Conservation (phyloP, 352 stramenopile genomes). For the Aphanomyces stellatus region DNA sequence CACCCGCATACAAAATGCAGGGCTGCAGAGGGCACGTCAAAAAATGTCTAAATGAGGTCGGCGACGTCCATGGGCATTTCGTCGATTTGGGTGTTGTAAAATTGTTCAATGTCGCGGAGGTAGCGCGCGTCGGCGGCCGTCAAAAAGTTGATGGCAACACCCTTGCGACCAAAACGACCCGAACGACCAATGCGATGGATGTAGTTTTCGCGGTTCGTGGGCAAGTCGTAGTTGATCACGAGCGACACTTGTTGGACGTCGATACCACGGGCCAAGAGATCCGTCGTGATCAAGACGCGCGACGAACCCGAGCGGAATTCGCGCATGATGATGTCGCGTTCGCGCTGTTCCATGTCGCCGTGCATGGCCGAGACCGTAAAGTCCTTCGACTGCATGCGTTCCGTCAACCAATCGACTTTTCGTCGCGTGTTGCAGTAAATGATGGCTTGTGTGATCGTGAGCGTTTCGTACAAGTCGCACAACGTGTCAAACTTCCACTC, state of each 20-base stretch:
- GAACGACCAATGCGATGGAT: conserved; percentile 99
- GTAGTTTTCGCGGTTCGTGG: conserved; percentile 99
- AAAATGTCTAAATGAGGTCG: conserved; percentile 99
- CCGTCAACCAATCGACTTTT: conserved; percentile 99
- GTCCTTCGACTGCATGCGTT: conserved; percentile 98
- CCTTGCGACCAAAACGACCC: conserved; percentile 99
- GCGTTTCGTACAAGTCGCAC: conserved; percentile 99
- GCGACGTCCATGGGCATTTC: conserved; percentile 99
- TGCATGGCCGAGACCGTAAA: conserved; percentile 99
- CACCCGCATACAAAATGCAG: too few relatives aligned
- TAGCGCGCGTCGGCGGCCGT: conserved; percentile 98
- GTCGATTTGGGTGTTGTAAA: conserved; percentile 99
- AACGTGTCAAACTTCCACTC: conserved; percentile 99
- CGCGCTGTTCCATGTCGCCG: conserved; percentile 98
- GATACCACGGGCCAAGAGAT: conserved; percentile 98
- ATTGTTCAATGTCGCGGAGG: conserved; percentile 99
- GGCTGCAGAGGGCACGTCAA: too few relatives aligned
- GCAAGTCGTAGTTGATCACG: conserved; percentile 99
- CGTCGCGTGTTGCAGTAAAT: conserved; percentile 99
- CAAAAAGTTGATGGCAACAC: conserved; percentile 99
- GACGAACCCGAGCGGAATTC: conserved; percentile 99
- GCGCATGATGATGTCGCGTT: conserved; percentile 99
- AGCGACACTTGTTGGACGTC: conserved; percentile 98
- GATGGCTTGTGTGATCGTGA: conserved; percentile 99
- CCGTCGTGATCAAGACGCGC: conserved; percentile 99